These are phyloP conservation scores for Phytophthora rubi DNA, from an alignment of 352 stramenopile genomes.

Conservation along the genomic window DNA sequence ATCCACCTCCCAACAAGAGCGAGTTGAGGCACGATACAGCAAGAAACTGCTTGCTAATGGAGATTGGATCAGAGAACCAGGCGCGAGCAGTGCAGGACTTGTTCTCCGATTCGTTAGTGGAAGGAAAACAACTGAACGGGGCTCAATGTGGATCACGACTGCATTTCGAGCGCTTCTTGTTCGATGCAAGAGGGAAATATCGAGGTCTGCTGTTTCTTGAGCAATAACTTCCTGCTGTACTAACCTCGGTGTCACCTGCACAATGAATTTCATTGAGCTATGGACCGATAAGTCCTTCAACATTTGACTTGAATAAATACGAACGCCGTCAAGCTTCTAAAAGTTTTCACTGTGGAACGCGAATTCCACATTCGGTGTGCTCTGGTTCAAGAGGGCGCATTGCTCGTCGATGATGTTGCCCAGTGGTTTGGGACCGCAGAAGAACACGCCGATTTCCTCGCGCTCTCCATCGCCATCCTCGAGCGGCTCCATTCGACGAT, in stretches of 20 bases:
- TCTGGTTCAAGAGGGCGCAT: slow-evolving; percentile 63
- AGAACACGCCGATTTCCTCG: slow-evolving; percentile 83
- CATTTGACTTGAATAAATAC: slow-evolving; percentile 2
- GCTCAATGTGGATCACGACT: slow-evolving; percentile 4
- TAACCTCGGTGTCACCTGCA: too few species aligned
- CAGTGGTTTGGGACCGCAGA: slow-evolving; percentile 72
- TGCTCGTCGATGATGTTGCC: slow-evolving; percentile 65
- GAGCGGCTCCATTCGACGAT: slow-evolving; percentile 40
- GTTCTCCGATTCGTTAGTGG: slow-evolving; percentile 27
- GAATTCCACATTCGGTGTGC: slow-evolving; percentile 46
- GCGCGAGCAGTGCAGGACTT: slow-evolving; percentile 50
- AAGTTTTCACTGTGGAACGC: slow-evolving; percentile 58
- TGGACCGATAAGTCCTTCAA: too few species aligned
- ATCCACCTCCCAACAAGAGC: not conserved
- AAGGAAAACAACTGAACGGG: not conserved
- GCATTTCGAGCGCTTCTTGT: slow-evolving; percentile 43
- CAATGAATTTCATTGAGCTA: too few species aligned
- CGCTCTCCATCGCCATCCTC: slow-evolving; percentile 34
- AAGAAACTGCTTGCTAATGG: slow-evolving; percentile 48
- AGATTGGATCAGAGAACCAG: slow-evolving; percentile 67
- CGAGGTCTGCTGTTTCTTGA: slow-evolving; percentile 46
- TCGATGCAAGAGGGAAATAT: slow-evolving; percentile 46
- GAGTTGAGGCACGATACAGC: not conserved
- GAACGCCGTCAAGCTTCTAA: not conserved
- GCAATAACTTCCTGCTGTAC: not conserved